phyloP scores from a whole-genome alignment of 1,284 basidiomycete genomes.

The Leccinum solheimii region DNA sequence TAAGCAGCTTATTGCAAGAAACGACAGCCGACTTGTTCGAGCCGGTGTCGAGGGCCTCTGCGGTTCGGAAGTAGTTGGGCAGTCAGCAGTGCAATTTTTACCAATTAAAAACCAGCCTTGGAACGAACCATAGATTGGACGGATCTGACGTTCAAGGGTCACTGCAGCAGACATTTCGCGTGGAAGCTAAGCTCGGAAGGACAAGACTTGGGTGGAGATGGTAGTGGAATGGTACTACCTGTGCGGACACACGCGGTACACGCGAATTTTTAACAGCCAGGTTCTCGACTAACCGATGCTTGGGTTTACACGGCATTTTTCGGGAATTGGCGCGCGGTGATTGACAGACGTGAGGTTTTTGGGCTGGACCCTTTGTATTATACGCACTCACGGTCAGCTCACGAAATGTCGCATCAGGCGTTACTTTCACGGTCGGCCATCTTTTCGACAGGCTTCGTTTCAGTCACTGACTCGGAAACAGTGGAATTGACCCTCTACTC shows the following conservation, averaged over 20 bases:
- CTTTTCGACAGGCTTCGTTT: neutral
- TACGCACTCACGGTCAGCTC: neutral
- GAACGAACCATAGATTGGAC: slow-evolving; percentile 71
- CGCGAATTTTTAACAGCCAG: slow-evolving; percentile 29
- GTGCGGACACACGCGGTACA: slow-evolving; percentile 7
- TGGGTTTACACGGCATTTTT: slow-evolving; percentile 30
- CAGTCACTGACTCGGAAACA: slow-evolving; percentile 29
- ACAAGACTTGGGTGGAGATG: neutral
- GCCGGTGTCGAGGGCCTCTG: slow-evolving; percentile 81
- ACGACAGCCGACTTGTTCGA: slow-evolving; percentile 84
- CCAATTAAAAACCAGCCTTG: neutral
- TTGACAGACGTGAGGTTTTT: slow-evolving; percentile 10
- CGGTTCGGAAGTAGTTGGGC: neutral
- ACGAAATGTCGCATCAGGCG: slow-evolving; percentile 29
- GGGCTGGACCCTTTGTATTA: slow-evolving; percentile 1
- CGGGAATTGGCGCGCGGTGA: slow-evolving; percentile 20
- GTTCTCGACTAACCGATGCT: slow-evolving; percentile 28
- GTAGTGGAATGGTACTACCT: slow-evolving; percentile 3
- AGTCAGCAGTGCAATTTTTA: slow-evolving; percentile 10
- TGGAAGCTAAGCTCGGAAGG: neutral
- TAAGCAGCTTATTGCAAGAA: slow-evolving; percentile 81
- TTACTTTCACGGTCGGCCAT: slow-evolving; percentile 53
- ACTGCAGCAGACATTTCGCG: slow-evolving; percentile 41
- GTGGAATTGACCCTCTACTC: slow-evolving; percentile 69
- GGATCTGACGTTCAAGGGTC: slow-evolving; percentile 74